Base-by-base conservation (phyloP, 2,329 filamentous ascomycete species). In the Botrytis aclada region DNA sequence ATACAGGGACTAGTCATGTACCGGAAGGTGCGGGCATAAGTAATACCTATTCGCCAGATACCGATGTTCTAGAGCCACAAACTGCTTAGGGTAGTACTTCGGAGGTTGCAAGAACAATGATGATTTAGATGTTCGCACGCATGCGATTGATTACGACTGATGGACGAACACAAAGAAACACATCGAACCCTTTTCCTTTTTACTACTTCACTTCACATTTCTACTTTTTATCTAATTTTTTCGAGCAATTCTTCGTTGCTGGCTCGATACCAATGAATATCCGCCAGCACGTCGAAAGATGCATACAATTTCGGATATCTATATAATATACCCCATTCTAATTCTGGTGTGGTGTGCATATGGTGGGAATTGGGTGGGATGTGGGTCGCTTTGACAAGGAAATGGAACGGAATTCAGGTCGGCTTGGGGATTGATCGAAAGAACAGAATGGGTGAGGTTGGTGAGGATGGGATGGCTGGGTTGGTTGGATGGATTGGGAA, bases 21-120 rank as follows among this genome's bases (percentile, higher is more conserved):
- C 70, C 64, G 29, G 32, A 67, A 43, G 61, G 32, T 70, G 58
- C 58, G 34, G 64, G 70, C 20, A 43, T 72, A 45, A 70, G 65
- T 18, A 70, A 72, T 56, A 67, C 60, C 18, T 64, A 64, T 32
- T 66, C 60, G 20, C 60, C 62, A 63, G 66, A 72, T 45, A 29
- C 54, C 9, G 63, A 51, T 47, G 56, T 62, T 34, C 67, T 71
- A 18, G 74, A 74, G 64, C 77, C 77, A 72, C 74, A 74, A 54
- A 76, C 75, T n/a, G 74, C 77, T 58, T 78, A 69, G 77, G 37
- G 34, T 41, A 20, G 39, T 29, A 41, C 6, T 43, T 37, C 37
- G 8, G 54, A 18, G 63, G 65, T 16, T 34, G 37, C 6, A 70
- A 16, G 64, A 69, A 18, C 47, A 41, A 41, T 67, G 63, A 47